Conservation (phyloP, 2,329 filamentous ascomycete genomes). For the Arthrocladium fulminans region DNA sequence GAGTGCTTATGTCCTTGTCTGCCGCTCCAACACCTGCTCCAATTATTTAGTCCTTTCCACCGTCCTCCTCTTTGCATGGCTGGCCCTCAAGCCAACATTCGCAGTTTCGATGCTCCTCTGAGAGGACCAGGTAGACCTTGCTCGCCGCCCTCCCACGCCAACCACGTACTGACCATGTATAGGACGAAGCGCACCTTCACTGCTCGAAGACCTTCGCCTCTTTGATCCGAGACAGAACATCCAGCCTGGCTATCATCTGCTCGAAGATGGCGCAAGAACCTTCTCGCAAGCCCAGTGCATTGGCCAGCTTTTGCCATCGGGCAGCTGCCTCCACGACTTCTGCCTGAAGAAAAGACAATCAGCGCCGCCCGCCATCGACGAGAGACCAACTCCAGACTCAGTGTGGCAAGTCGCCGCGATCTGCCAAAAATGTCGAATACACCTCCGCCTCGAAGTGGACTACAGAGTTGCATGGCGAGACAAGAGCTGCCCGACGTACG, state of each 20-base stretch:
- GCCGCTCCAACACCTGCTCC: background rate
- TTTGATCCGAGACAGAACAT: constrained; percentile 44
- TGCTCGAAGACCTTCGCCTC: constrained; percentile 43
- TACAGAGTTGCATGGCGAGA: constrained; percentile 35
- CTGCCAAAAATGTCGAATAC: constrained; percentile 54
- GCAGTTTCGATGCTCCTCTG: constrained; percentile 20
- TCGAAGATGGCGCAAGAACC: constrained; percentile 50
- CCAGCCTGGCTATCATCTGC: constrained; percentile 40
- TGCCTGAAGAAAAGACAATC: constrained; percentile 49
- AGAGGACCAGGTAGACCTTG: constrained; percentile 17
- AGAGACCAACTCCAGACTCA: constrained; percentile 34
- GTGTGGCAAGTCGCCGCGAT: constrained; percentile 51
- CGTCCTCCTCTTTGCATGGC: constrained; percentile 19
- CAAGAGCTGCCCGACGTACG: constrained; percentile 38
- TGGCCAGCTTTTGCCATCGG: constrained; percentile 22
- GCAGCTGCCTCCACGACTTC: constrained; percentile 51
- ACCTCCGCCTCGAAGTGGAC: constrained; percentile 51
- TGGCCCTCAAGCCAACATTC: constrained; percentile 20
- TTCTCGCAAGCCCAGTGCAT: constrained; percentile 32
- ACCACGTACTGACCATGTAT: constrained; percentile 6
- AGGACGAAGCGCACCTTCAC: constrained; percentile 35
- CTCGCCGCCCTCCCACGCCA: background rate
- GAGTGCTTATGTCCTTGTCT: too few species aligned
- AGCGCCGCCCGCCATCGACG: constrained; percentile 34
- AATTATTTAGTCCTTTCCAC: background rate